These are phyloP conservation scores for Cladophialophora immunda DNA, from an alignment of 2,329 filamentous ascomycete species.

Conservation along the genomic window DNA sequence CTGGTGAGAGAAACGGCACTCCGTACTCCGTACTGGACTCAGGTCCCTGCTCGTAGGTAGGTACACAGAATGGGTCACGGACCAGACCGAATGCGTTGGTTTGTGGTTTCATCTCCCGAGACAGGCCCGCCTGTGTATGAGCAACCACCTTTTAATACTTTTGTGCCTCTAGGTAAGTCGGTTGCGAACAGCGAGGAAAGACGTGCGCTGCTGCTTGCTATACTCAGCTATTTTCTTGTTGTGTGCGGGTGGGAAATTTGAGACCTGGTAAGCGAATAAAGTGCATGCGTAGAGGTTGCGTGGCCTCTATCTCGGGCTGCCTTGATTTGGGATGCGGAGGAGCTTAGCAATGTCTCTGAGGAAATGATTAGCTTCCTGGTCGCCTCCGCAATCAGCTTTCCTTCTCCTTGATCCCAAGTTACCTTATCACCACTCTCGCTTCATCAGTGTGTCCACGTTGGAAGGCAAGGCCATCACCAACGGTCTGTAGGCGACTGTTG, in stretches of 20 bases:
- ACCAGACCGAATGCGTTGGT: neutral
- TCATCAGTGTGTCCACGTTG: neutral
- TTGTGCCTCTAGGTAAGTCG: neutral
- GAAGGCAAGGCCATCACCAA: slow-evolving; percentile 11
- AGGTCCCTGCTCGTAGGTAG: neutral
- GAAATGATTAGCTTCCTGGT: slow-evolving; percentile 24
- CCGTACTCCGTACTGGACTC: neutral
- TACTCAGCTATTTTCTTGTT: neutral
- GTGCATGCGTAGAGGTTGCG: slow-evolving; percentile 9
- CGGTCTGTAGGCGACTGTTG: slow-evolving; percentile 2
- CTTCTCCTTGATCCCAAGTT: neutral
- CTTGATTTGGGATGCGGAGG: neutral
- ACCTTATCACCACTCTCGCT: slow-evolving; percentile 6
- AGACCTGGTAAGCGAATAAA: neutral
- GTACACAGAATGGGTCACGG: neutral
- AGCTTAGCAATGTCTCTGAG: neutral
- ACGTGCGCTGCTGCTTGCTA: neutral
- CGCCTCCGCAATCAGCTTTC: slow-evolving; percentile 15
- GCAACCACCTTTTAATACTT: neutral
- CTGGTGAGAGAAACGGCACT: neutral
- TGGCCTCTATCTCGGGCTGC: slow-evolving; percentile 8
- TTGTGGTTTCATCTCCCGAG: neutral
- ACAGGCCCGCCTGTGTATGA: neutral
- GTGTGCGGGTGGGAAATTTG: slow-evolving; percentile 2
- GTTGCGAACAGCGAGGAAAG: neutral